These are phyloP conservation scores for Colletotrichum salicis DNA, from an alignment of 2,329 filamentous ascomycete species.

Conservation along the genomic window DNA sequence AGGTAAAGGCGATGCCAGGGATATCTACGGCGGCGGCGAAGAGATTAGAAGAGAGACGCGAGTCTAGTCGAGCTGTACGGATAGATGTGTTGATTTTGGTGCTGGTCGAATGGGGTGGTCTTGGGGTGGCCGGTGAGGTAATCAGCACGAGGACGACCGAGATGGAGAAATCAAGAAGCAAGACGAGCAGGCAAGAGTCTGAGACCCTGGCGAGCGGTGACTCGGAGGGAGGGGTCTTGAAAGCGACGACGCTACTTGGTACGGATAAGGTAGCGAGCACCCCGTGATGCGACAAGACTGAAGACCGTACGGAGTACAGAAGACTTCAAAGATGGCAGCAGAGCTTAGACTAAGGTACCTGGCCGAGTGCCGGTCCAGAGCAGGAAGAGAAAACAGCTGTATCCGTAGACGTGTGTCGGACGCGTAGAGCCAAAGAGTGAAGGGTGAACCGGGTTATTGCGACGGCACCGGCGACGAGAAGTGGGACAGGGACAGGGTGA, in stretches of 20 bases:
- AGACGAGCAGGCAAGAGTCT: background rate
- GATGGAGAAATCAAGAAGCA: background rate
- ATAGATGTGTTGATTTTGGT: conserved; percentile 6
- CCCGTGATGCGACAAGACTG: background rate
- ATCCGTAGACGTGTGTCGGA: background rate
- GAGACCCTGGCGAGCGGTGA: background rate
- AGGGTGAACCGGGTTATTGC: background rate
- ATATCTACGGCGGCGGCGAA: background rate
- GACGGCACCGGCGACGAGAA: background rate
- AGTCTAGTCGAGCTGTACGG: background rate
- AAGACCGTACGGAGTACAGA: background rate
- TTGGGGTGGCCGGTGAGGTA: background rate
- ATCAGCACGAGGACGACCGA: background rate
- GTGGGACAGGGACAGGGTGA: background rate
- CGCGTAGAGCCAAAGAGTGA: background rate
- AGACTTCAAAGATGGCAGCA: background rate
- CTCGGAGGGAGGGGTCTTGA: background rate
- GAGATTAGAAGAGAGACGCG: background rate
- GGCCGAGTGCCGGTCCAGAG: background rate
- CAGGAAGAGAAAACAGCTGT: background rate
- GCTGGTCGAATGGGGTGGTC: background rate
- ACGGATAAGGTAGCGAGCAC: conserved; percentile 3
- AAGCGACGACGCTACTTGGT: background rate
- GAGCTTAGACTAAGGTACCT: background rate
- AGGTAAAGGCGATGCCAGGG: background rate